Conservation (phyloP, 331 rosid species). For the Malus hybrid region DNA sequence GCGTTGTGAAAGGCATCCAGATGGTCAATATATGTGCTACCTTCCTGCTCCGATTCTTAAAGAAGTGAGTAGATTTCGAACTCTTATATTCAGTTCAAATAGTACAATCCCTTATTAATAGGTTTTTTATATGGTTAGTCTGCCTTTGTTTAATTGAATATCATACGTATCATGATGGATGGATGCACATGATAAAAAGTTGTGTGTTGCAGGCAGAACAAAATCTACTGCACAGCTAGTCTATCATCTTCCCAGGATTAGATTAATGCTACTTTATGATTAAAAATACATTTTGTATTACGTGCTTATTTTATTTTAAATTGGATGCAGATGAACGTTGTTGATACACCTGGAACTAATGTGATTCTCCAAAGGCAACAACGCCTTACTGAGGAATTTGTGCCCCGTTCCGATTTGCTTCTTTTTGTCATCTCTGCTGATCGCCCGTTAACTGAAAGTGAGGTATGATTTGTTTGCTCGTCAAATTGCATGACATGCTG, state of each 20-base stretch:
- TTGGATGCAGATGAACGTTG: constrained; percentile 71
- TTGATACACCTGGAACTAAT: constrained; percentile 98
- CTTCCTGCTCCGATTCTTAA: constrained; percentile 94
- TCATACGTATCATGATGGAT: background rate
- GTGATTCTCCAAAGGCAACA: constrained; percentile 98
- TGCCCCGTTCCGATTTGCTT: constrained; percentile 96
- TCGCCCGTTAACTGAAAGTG: constrained; percentile 95
- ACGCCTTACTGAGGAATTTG: constrained; percentile 93
- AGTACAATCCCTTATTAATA: background rate
- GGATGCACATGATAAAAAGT: background rate
- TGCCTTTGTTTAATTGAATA: background rate
- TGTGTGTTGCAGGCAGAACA: background rate
- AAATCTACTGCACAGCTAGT: background rate
- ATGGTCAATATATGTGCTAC: constrained; percentile 87
- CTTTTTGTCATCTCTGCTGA: constrained; percentile 94
- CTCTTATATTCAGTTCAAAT: background rate
- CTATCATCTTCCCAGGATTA: background rate
- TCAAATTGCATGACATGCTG: constrained; percentile 10
- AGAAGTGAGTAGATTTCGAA: constrained; percentile 44
- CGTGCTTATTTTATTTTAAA: background rate
- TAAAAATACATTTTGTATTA: background rate
- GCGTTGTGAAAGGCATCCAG: constrained; percentile 79
- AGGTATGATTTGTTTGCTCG: constrained; percentile 43
- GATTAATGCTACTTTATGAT: background rate
- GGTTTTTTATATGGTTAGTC: background rate